A percentile compares a stretch with the other conserved stretches of the same genome.
Conservation (phyloP, 2,329 filamentous ascomycete species). For the Samsoniella hepiali region DNA sequence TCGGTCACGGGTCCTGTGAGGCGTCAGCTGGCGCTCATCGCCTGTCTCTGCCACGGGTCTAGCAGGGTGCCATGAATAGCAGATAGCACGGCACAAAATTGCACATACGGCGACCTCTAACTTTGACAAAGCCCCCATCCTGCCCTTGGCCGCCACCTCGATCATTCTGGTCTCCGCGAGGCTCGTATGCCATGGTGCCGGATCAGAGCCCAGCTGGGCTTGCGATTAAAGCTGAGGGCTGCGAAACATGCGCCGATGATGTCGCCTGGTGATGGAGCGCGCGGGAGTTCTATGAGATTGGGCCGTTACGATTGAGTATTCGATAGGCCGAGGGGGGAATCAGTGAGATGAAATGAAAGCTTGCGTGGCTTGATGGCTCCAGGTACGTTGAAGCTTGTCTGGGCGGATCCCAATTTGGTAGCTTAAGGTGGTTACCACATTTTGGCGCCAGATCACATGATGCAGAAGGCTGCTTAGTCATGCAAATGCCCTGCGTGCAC, state of each 20-base stretch:
- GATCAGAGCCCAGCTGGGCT: slow-evolving; percentile 15
- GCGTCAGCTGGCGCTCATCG: slow-evolving; percentile 7
- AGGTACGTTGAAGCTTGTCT: slow-evolving; percentile 4
- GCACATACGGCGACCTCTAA: slow-evolving; percentile 51
- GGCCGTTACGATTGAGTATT: not conserved
- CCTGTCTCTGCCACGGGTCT: slow-evolving; percentile 11
- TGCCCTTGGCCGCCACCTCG: slow-evolving; percentile 37
- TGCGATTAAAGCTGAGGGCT: not conserved
- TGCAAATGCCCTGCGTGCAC: not conserved
- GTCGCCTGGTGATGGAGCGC: not conserved
- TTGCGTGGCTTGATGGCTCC: not conserved
- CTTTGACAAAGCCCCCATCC: slow-evolving; percentile 46
- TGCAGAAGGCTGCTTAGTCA: not conserved
- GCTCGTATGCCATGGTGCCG: slow-evolving; percentile 50
- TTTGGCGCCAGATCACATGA: slow-evolving; percentile 14
- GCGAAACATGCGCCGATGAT: not conserved
- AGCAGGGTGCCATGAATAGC: not conserved
- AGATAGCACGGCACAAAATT: not conserved
- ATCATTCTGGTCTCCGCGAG: slow-evolving; percentile 48
- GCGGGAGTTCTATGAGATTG: not conserved
- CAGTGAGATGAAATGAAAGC: not conserved
- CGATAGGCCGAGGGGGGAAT: not conserved
- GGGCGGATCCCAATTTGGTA: not conserved
- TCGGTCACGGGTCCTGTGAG: slow-evolving; percentile 79
- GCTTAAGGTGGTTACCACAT: not conserved